These are phyloP conservation scores for Saccharomycodes ludwigii DNA, from an alignment of 805 yeast species.

Conservation along the genomic window DNA sequence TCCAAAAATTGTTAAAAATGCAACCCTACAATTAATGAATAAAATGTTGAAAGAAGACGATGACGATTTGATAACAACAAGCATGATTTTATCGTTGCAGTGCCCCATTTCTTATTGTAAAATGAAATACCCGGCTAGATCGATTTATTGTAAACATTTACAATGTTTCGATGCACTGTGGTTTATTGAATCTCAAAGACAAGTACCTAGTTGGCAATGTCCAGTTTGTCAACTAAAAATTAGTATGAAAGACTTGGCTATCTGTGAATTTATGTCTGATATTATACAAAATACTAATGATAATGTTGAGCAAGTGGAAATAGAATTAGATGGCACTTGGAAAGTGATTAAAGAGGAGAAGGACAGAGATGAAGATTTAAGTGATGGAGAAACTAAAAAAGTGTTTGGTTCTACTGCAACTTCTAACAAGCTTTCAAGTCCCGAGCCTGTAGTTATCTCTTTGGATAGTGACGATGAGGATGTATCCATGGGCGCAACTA, in stretches of 20 bases:
- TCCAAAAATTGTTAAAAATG: slow-evolving; percentile 39
- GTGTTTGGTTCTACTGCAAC: slow-evolving; percentile 4
- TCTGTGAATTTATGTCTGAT: slow-evolving; percentile 63
- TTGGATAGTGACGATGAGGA: slow-evolving; percentile 40
- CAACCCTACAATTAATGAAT: slow-evolving; percentile 38
- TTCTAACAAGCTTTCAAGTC: slow-evolving; percentile 4
- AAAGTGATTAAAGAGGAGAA: slow-evolving; percentile 18
- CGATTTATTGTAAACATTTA: slow-evolving; percentile 62
- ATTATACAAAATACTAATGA: slow-evolving; percentile 42
- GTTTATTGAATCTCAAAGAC: slow-evolving; percentile 62
- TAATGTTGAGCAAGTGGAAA: slow-evolving; percentile 51
- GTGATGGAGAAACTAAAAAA: slow-evolving; percentile 7
- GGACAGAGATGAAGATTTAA: slow-evolving; percentile 15
- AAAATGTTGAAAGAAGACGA: slow-evolving; percentile 36
- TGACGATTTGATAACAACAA: slow-evolving; percentile 59
- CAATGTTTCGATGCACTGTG: slow-evolving; percentile 81
- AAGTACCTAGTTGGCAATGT: slow-evolving; percentile 78
- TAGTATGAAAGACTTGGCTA: slow-evolving; percentile 43
- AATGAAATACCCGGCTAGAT: slow-evolving; percentile 60
- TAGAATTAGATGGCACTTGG: slow-evolving; percentile 72
- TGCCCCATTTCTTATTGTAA: slow-evolving; percentile 71
- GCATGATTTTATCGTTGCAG: slow-evolving; percentile 52
- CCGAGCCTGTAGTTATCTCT: slow-evolving; percentile 32
- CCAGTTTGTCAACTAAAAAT: slow-evolving; percentile 61
- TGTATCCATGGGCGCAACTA: too few relatives aligned